These are phyloP conservation scores for Pythium phragmitis DNA, from an alignment of 352 stramenopile genomes.

Conservation along the genomic window DNA sequence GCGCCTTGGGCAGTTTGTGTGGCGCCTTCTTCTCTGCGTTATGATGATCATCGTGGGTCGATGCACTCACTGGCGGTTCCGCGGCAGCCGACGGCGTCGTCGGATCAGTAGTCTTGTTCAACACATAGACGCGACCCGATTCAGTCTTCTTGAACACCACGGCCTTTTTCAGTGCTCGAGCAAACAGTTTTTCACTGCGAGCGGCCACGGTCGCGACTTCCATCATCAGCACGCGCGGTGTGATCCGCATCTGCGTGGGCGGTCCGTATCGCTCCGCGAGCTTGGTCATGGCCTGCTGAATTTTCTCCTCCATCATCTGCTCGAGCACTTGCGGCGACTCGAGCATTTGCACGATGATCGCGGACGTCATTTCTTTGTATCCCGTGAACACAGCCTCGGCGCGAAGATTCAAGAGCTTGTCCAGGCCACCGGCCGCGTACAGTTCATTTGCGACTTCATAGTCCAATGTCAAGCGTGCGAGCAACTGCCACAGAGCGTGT, in stretches of 20 bases:
- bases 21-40: conserved; percentile 19
- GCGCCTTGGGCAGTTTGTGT: conserved; percentile 62
- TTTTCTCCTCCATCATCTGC: conserved; percentile 87
- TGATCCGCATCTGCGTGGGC: conserved; percentile 78
- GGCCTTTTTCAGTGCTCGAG: conserved; percentile 65
- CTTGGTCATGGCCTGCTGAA: conserved; percentile 73
- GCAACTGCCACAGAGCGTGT: conserved; percentile 75
- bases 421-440: conserved; percentile 46
- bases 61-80: not conserved
- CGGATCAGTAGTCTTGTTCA: conserved; percentile 23
- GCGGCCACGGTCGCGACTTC: conserved; percentile 71
- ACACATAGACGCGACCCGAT: conserved; percentile 75
- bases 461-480: conserved; percentile 63
- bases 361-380: conserved; percentile 74
- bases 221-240: conserved; percentile 73
- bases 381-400: conserved; percentile 48
- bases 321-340: conserved; percentile 85
- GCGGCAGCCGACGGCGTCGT: not conserved
- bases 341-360: conserved; percentile 68
- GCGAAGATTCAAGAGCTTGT: conserved; percentile 55
- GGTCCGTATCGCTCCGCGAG: conserved; percentile 67
- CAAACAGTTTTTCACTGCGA: conserved; percentile 76
- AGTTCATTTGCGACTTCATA: conserved; percentile 75
- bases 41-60: not conserved
- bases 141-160: conserved; percentile 80